These are phyloP conservation scores for Diaporthe eres DNA, from an alignment of 2,329 filamentous ascomycete species.

Conservation along the genomic window DNA sequence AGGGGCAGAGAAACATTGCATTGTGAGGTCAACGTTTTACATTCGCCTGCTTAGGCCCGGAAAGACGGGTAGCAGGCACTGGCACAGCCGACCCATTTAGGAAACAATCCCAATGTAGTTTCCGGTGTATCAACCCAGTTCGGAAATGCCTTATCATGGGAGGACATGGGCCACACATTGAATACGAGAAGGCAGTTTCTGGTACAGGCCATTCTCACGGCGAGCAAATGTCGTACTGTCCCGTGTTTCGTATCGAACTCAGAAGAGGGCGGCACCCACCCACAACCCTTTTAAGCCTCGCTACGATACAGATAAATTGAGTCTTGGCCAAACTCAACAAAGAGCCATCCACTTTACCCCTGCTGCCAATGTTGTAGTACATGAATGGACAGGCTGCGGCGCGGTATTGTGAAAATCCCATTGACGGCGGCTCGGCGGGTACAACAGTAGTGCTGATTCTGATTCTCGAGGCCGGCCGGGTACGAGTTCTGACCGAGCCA, in stretches of 20 bases:
- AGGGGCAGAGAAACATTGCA: background rate
- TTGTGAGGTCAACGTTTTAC: background rate
- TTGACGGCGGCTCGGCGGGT: background rate
- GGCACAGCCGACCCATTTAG: background rate
- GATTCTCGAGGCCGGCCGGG: constrained; percentile 5
- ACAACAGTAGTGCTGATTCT: constrained; percentile 28
- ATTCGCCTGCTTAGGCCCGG: background rate
- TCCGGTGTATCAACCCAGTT: background rate
- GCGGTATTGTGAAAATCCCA: background rate
- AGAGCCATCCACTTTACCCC: background rate
- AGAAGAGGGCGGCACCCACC: background rate
- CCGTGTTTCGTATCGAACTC: background rate
- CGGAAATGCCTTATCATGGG: background rate
- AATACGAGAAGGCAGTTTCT: background rate
- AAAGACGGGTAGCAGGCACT: background rate
- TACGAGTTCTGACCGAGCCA: background rate
- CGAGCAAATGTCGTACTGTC: background rate
- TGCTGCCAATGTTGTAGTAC: background rate
- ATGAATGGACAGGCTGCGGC: background rate
- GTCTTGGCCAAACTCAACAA: background rate
- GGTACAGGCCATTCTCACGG: background rate
- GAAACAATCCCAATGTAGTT: background rate
- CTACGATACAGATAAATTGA: background rate
- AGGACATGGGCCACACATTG: too few species aligned
- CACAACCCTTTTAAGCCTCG: background rate